Percentiles rank a stretch among this genome's conserved stretches.
Conservation (phyloP, 306 rosid species). For the Pyrus pyrifolia region DNA sequence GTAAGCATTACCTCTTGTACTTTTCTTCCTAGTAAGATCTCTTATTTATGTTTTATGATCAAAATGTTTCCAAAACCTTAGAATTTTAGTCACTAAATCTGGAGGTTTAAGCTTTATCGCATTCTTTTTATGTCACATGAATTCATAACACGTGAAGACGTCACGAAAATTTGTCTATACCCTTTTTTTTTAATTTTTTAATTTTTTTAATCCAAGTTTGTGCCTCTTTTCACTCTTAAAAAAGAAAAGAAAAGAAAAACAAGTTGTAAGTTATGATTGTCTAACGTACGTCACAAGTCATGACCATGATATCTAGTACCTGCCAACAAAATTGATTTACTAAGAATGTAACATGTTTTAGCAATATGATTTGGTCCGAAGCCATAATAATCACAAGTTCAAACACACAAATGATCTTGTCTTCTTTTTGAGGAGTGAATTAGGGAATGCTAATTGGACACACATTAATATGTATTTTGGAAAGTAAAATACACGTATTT, state of each 20-base stretch:
- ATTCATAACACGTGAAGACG: neutral
- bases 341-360: neutral
- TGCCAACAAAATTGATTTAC: neutral
- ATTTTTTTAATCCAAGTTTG: too few relatives aligned
- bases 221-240: neutral
- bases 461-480: neutral
- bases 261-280: neutral
- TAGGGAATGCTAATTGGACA: neutral
- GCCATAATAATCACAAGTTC: neutral
- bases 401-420: too few relatives aligned
- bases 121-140: neutral
- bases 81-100: neutral
- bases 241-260: neutral
- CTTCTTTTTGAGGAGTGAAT: neutral
- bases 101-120: neutral
- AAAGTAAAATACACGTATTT: neutral
- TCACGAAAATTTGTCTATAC: neutral
- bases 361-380: neutral
- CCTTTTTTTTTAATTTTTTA: neutral
- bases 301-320: neutral
- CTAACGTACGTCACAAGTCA: neutral
- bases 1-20: neutral
- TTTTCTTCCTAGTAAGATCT: neutral
- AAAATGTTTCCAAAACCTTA: neutral
- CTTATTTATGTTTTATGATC: neutral